Evolutionary conservation across 163 green algal species (phyloP).

Genomic region (Botryococcus braunii): DNA sequence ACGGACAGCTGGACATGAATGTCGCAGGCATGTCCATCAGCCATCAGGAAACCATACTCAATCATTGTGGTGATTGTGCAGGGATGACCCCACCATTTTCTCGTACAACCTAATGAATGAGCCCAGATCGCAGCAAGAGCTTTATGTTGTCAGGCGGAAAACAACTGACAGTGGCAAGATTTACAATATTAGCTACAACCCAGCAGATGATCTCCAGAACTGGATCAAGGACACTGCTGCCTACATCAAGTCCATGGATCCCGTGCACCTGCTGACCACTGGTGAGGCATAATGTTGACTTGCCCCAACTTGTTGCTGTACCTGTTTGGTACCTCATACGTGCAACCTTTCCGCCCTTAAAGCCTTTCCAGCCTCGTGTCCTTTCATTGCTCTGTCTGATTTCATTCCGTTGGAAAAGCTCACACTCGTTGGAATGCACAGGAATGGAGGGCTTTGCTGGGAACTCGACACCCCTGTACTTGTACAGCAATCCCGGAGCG

Average conservation of each 20-base stretch:
- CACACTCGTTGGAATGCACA: constrained; percentile 52
- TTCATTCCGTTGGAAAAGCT: too few species aligned
- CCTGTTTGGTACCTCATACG: too few species aligned
- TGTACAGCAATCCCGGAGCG: constrained; percentile 23
- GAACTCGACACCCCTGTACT: constrained; percentile 11
- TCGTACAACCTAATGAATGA: constrained; percentile 61
- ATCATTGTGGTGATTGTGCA: constrained; percentile 22
- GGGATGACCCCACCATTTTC: constrained; percentile 57
- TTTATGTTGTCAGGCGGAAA: constrained; percentile 48
- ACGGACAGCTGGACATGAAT: too few species aligned
- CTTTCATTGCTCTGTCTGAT: too few species aligned
- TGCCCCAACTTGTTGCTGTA: too few species aligned
- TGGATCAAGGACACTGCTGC: constrained; percentile 49
- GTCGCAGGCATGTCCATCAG: background rate
- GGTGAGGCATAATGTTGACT: constrained; percentile 18
- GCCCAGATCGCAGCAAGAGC: constrained; percentile 29
- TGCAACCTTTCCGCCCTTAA: too few species aligned
- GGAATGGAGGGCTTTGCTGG: constrained; percentile 16
- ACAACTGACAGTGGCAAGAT: constrained; percentile 37
- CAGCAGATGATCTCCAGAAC: constrained; percentile 15
- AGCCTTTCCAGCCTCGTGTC: too few species aligned
- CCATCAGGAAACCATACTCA: background rate
- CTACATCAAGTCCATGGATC: constrained; percentile 42
- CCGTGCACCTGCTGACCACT: constrained; percentile 51
- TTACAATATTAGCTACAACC: constrained; percentile 42